Percentiles rank a stretch among this genome's conserved stretches.
phyloP scores from a whole-genome alignment of 2,329 filamentous ascomycete genomes.

The Venturiaceae sp. region DNA sequence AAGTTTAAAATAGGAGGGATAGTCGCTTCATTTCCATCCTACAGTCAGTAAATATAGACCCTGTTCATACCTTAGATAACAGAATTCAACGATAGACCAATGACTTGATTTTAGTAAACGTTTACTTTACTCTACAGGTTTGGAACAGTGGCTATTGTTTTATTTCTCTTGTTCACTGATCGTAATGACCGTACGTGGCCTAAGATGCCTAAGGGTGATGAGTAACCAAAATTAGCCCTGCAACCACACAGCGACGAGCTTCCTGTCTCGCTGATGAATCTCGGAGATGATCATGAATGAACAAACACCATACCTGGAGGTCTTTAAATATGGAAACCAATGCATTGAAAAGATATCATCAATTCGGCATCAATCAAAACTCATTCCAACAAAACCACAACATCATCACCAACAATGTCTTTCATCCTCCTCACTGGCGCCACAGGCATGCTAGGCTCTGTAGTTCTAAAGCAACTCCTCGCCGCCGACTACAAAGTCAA shows the following conservation, averaged over 20 bases:
- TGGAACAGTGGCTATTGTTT: no score
- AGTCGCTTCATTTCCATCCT: no score
- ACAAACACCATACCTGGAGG: no score
- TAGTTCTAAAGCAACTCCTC: slow-evolving; percentile 11
- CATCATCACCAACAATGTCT: background rate
- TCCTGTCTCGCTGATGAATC: background rate
- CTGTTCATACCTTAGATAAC: no score
- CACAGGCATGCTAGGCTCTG: slow-evolving; percentile 10
- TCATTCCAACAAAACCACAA: background rate
- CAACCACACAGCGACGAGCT: background rate
- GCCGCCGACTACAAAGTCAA: slow-evolving; percentile 8
- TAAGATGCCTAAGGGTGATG: background rate
- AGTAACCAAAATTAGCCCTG: background rate
- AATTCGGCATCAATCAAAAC: no score
- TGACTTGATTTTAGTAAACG: no score
- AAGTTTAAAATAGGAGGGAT: no score
- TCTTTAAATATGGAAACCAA: no score
- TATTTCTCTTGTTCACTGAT: background rate
- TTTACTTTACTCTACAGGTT: no score
- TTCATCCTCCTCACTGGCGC: slow-evolving; percentile 4
- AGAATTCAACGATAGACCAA: no score
- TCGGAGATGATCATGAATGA: background rate
- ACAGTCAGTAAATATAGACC: no score
- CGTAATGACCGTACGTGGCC: background rate
- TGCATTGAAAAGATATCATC: no score